Evolutionary conservation across 768 basidiomycete genomes (phyloP).

Genomic region (Tricholoma furcatifolium): DNA sequence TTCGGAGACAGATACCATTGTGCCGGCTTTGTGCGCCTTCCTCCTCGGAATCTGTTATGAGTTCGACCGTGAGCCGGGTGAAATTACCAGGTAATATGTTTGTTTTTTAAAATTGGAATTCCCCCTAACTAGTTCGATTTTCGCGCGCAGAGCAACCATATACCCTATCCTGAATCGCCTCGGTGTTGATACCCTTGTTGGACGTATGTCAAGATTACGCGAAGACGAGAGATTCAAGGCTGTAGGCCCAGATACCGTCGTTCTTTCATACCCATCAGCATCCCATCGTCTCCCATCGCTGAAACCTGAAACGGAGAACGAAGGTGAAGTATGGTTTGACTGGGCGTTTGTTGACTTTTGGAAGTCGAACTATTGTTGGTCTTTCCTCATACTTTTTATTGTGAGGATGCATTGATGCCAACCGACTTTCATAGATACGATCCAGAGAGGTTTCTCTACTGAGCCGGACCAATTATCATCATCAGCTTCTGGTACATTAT

Average conservation of each 20-base stretch:
- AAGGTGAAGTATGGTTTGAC: slow-evolving; percentile 95
- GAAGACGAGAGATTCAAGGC: slow-evolving; percentile 94
- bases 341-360: slow-evolving; percentile 98
- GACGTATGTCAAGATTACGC: slow-evolving; percentile 80
- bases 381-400: slow-evolving; percentile 4
- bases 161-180: slow-evolving; percentile 88
- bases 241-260: slow-evolving; percentile 82
- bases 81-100: slow-evolving; percentile 78
- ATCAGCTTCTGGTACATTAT: slow-evolving; percentile 42
- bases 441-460: slow-evolving; percentile 69
- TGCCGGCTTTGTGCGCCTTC: slow-evolving; percentile 90
- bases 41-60: slow-evolving; percentile 94
- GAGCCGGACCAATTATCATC: slow-evolving; percentile 68
- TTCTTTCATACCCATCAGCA: slow-evolving; percentile 51
- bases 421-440: slow-evolving; percentile 49
- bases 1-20: slow-evolving; percentile 78
- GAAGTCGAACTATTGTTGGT: slow-evolving; percentile 95
- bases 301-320: slow-evolving; percentile 46
- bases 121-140: slow-evolving; percentile 3
- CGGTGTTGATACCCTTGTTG: slow-evolving; percentile 85
- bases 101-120: slow-evolving; percentile 2
- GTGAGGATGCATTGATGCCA: background rate
- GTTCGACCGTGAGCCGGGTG: slow-evolving; percentile 92
- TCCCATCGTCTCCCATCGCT: slow-evolving; percentile 30
- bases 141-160: slow-evolving; percentile 63